Evolutionary conservation across 73 alveolate species (phyloP), one percentile per base, ranked within the genome.

Genomic region (Paramecium sonneborni): DNA sequence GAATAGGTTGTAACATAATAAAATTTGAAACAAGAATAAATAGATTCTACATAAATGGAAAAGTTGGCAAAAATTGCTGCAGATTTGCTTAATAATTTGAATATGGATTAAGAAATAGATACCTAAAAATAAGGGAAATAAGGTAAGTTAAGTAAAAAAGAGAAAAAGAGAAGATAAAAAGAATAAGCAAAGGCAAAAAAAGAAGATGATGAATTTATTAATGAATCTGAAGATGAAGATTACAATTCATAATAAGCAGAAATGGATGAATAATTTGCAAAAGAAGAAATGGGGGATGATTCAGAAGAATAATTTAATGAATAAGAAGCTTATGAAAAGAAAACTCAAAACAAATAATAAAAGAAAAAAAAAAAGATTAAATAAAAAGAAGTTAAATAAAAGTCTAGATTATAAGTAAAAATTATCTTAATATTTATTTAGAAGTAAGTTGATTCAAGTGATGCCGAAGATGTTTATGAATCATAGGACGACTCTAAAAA

Each of bases 201-300:
- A 24, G 90, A 79, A 6, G 90, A 79, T 20, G 90, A 79, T 10
- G 44, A 39, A 79, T 79, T 79, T 14, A 23, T 79, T 12, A 43
- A 9, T 62, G 90, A 79, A 20, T 79, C 90, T 21, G 90, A 79
- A 2, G 90, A 79, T 79, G 90, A 79, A 43, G 44, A 32, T 30
- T 79, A 79, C n/a, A 44, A 44, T 79, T 79, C 90, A 6, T 1
- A 79, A 43, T 38, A 43, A 44, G 90, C 90, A 12, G 44, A 43
- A 79, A 24, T 20, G n/a, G 90, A 79, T 38, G 90, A 79, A 43
- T 12, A 41, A 20, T 43, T 14, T 21, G 74, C 28, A 14, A 79
- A 79, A 79, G 41, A 41, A 0, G 90, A 79, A 12, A 20, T 79
- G 3, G 90, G 90, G 5, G 55, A 72, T 0, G 90, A 79, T 44